These are phyloP conservation scores for Posidonia oceanica DNA, from an alignment of 116 monocot species.

Conservation along the genomic window DNA sequence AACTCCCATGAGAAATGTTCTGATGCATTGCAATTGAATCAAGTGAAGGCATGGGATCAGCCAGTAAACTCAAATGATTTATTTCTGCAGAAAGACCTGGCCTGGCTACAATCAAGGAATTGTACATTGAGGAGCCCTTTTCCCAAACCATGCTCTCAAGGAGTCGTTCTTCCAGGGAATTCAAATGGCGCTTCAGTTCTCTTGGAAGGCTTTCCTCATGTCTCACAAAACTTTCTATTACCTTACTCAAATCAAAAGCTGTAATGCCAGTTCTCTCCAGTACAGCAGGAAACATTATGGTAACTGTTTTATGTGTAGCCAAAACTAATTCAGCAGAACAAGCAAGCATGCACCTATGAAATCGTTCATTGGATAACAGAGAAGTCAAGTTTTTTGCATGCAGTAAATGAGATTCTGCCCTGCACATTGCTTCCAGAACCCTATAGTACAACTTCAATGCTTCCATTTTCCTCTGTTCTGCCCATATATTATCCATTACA, in stretches of 20 bases:
- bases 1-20: constrained; percentile 27
- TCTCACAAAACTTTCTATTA: constrained; percentile 87
- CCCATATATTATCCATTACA: constrained; percentile 73
- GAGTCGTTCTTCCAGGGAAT: constrained; percentile 86
- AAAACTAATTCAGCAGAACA: constrained; percentile 92
- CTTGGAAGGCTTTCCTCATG: constrained; percentile 96
- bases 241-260: constrained; percentile 96
- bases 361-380: constrained; percentile 73
- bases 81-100: constrained; percentile 64
- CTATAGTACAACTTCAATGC: constrained; percentile 86
- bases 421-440: constrained; percentile 83
- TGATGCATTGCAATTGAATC: constrained; percentile 65
- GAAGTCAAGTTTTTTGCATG: constrained; percentile 64
- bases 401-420: constrained; percentile 54
- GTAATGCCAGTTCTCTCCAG: constrained; percentile 88
- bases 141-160: constrained; percentile 91
- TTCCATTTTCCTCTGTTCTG: constrained; percentile 76
- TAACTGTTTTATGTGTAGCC: constrained; percentile 88
- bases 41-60: constrained; percentile 94
- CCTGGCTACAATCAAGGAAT: constrained; percentile 77
- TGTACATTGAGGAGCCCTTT: constrained; percentile 92
- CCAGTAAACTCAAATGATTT: constrained; percentile 52
- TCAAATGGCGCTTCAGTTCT: constrained; percentile 90
- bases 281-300: constrained; percentile 91
- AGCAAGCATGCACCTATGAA: constrained; percentile 96